A percentile compares a stretch with the other conserved stretches of the same genome.
These are phyloP conservation scores for Fusarium papillatum DNA, from an alignment of 2,329 filamentous ascomycete species.

Conservation along the genomic window DNA sequence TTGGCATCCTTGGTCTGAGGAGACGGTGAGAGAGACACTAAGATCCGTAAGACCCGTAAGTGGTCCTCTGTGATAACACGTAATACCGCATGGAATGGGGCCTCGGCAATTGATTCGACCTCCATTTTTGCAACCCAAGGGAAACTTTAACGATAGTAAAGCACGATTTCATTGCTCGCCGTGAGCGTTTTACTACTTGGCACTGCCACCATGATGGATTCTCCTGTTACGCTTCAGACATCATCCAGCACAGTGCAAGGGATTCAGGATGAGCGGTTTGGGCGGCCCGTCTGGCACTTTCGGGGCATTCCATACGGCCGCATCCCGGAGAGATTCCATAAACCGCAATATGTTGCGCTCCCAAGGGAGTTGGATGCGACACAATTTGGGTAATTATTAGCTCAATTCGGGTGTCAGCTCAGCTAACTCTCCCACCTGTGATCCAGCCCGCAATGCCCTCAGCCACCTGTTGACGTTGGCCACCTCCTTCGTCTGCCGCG, in stretches of 20 bases:
- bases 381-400: constrained; percentile 4
- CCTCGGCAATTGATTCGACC: background rate
- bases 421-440: background rate
- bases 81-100: background rate
- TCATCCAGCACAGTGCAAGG: constrained; percentile 4
- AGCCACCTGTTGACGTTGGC: constrained; percentile 54
- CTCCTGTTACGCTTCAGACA: background rate
- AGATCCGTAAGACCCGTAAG: background rate
- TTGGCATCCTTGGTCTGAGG: background rate
- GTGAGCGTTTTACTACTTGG: background rate
- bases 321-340: constrained; percentile 9
- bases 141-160: background rate
- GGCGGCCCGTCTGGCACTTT: constrained; percentile 13
- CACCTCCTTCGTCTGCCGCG: constrained; percentile 58
- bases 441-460: constrained; percentile 56
- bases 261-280: constrained; percentile 8
- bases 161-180: background rate
- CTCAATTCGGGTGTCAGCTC: background rate
- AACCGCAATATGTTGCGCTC: background rate
- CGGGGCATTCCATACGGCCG: constrained; percentile 19
- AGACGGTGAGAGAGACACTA: background rate
- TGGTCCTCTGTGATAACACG: background rate
- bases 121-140: background rate
- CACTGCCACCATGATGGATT: background rate
- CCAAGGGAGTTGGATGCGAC: background rate